Base-by-base conservation (phyloP, 257 asterid species). In the Primulina eburnea region DNA sequence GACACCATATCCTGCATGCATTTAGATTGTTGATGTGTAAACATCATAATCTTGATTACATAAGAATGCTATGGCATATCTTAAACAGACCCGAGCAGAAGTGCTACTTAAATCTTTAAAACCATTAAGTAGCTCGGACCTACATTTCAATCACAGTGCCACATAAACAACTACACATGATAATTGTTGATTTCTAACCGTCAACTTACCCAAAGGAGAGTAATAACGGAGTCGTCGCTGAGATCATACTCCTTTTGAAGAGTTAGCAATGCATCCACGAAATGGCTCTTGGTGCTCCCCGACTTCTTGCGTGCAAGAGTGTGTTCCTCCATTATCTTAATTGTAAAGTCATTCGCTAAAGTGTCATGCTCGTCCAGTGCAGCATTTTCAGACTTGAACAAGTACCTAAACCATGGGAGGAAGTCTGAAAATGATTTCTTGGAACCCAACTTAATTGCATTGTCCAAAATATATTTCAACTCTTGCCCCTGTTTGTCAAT, bases 281-380 rank as follows among this genome's bases (percentile, higher is more conserved):
- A 90, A 72, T 90, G 97, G 80, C 77, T 88, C 77, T 90, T 88
- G 64, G 95, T 86, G 28, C 82, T 79, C 6, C 97, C 97, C 2
- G 86, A 81, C 40, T 57, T 80, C 60, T 74, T 64, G 58, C 96
- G 84, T 0, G 94, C 90, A 53, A 72, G 75, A 4, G 88, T 85
- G 81, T 90, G 97, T 67, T 90, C 97, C 67, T 87, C 88, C 97
- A 90, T 90, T 80, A 90, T 90, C 29, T 71, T 76, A 68, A 81
- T 80, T 18, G 97, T 88, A 50, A 88, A 88, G 62, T 34, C 47
- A 58, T 85, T 84, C 0, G 84, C 77, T 3, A 86, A 82, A 0
- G 78, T 52, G 7, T 82, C 82, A 29, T 91, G 96, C 73, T 73
- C 76, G 1, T 75, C 84, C 1, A 90, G 79, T 4, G 81, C 85